Conservation (phyloP, 768 basidiomycete species). For the Vararia minispora region DNA sequence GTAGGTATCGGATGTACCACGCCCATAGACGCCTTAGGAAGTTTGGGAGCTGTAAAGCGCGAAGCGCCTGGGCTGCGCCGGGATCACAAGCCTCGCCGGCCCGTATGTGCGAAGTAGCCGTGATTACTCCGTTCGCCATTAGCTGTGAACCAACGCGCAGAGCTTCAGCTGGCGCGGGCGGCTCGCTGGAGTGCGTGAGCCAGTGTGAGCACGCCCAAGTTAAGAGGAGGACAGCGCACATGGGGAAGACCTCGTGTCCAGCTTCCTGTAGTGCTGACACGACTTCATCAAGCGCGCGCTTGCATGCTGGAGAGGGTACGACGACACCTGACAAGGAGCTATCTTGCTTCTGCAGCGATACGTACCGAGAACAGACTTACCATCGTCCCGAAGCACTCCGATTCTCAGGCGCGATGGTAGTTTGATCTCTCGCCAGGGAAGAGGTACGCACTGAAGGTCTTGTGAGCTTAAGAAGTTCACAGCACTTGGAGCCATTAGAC, state of each 20-base stretch:
- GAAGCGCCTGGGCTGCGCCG: conserved; percentile 30
- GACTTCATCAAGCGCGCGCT: conserved; percentile 39
- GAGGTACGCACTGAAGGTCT: conserved; percentile 18
- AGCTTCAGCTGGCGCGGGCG: conserved; percentile 39
- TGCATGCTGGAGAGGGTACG: conserved; percentile 46
- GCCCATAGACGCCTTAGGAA: conserved; percentile 36
- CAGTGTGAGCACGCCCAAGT: background rate
- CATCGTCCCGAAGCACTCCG: conserved; percentile 36
- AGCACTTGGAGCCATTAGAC: conserved; percentile 2
- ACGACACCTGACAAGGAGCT: conserved; percentile 34
- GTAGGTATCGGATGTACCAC: conserved; percentile 41
- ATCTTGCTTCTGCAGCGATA: background rate
- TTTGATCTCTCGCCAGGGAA: conserved; percentile 23
- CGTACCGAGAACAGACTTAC: conserved; percentile 24
- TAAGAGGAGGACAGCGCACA: conserved; percentile 24
- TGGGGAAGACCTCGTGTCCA: conserved; percentile 41
- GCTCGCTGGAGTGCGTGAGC: conserved; percentile 20
- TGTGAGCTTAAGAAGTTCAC: background rate
- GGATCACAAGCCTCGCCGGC: conserved; percentile 37
- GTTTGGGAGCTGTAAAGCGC: conserved; percentile 33
- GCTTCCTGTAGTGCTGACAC: conserved; percentile 30
- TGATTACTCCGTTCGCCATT: conserved; percentile 32
- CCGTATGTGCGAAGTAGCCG: conserved; percentile 15
- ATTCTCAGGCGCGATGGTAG: conserved; percentile 8
- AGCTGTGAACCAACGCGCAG: conserved; percentile 42